Evolutionary conservation across 129 eudicot species (phyloP).

Genomic region (Flaveria sonorensis): DNA sequence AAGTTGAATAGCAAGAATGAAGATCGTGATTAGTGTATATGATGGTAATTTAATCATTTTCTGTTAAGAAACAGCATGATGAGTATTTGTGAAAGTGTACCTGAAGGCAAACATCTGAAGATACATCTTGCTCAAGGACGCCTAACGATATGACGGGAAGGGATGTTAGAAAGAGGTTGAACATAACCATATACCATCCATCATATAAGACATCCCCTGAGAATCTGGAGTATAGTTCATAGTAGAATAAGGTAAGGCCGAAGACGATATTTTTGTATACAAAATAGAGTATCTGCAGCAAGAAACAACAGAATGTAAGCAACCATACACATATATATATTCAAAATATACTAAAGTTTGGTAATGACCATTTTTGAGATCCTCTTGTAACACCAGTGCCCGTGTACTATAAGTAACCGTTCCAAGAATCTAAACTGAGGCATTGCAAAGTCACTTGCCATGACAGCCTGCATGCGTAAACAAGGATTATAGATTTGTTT

Average conservation of each 20-base stretch:
- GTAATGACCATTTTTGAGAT: constrained; percentile 49
- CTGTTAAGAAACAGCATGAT: not conserved
- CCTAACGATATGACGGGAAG: constrained; percentile 60
- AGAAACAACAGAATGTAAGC: not conserved
- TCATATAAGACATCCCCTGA: constrained; percentile 48
- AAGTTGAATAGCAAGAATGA: no score
- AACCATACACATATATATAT: constrained; percentile 2
- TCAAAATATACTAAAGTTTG: not conserved
- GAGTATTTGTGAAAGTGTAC: constrained; percentile 29
- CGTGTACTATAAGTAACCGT: constrained; percentile 56
- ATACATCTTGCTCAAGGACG: constrained; percentile 60
- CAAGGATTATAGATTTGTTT: not conserved
- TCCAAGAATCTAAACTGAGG: constrained; percentile 64
- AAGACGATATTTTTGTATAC: constrained; percentile 61
- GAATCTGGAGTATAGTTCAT: constrained; percentile 51
- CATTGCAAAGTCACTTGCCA: constrained; percentile 61
- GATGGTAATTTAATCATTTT: not conserved
- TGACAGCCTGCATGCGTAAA: constrained; percentile 49
- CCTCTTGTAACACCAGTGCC: constrained; percentile 72
- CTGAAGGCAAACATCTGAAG: constrained; percentile 57
- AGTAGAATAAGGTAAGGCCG: constrained; percentile 59
- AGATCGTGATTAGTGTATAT: not conserved
- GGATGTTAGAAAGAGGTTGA: constrained; percentile 56
- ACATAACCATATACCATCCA: constrained; percentile 64
- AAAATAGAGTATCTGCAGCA: constrained; percentile 59